These are phyloP conservation scores for Kluyveromyces starmeri DNA, from an alignment of 805 yeast species.

Conservation along the genomic window DNA sequence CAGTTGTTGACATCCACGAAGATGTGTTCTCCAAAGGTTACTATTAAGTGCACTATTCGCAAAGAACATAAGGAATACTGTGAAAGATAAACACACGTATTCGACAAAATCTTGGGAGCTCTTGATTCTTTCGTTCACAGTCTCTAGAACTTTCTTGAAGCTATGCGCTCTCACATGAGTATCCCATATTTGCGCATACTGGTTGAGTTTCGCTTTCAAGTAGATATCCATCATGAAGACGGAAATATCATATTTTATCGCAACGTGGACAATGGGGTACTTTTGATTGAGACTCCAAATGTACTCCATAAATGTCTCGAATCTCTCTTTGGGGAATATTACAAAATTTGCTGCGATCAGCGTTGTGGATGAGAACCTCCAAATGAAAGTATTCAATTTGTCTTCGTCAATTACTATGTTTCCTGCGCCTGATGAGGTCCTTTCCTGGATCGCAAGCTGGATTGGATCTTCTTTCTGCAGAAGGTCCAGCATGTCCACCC, in stretches of 20 bases:
- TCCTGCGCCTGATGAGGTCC: not conserved
- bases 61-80: conserved; percentile 6
- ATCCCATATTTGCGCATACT: conserved; percentile 8
- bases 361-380: conserved; percentile 6
- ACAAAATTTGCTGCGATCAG: conserved; percentile 5
- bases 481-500: conserved; percentile 1
- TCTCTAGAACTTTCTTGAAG: conserved; percentile 7
- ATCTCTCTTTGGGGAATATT: conserved; percentile 7
- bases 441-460: not conserved
- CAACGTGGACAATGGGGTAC: conserved; percentile 1
- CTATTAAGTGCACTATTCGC: conserved; percentile 6
- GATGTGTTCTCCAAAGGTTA: conserved; percentile 9
- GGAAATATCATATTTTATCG: conserved; percentile 6
- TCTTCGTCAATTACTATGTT: conserved; percentile 3
- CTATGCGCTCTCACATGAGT: conserved; percentile 7
- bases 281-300: conserved; percentile 1
- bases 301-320: conserved; percentile 2
- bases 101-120: conserved; percentile 4
- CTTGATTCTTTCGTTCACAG: conserved; percentile 3
- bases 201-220: not conserved
- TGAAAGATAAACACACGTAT: conserved; percentile 5
- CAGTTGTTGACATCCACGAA: conserved; percentile 6
- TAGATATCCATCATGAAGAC: conserved; percentile 7
- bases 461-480: conserved; percentile 1
- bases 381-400: conserved; percentile 5